These are phyloP conservation scores for Heterobasidion irregulare DNA, from an alignment of 1,284 basidiomycete species.

Conservation along the genomic window DNA sequence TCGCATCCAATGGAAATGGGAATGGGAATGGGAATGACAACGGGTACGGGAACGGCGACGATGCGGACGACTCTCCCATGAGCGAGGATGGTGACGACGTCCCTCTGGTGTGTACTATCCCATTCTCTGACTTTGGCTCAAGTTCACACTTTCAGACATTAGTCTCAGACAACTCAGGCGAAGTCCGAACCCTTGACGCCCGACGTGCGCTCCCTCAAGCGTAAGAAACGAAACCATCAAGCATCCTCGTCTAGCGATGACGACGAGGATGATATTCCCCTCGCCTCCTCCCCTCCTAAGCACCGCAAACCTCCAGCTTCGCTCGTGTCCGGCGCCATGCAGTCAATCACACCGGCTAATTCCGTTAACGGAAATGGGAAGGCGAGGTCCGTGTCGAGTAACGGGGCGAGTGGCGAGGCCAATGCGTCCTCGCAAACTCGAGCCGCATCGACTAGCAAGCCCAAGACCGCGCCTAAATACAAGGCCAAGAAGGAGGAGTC, in stretches of 20 bases:
- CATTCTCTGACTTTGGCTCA: slow-evolving; percentile 12
- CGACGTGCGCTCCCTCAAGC: slow-evolving; percentile 40
- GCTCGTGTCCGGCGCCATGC: slow-evolving; percentile 32
- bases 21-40: slow-evolving; percentile 18
- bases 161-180: slow-evolving; percentile 31
- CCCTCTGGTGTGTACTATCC: slow-evolving; percentile 48
- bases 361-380: slow-evolving; percentile 31
- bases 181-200: slow-evolving; percentile 39
- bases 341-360: slow-evolving; percentile 25
- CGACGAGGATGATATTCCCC: slow-evolving; percentile 65
- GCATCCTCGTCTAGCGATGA: slow-evolving; percentile 59
- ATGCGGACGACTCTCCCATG: slow-evolving; percentile 39
- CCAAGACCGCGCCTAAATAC: slow-evolving; percentile 44
- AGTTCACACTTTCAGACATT: slow-evolving; percentile 18
- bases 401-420: slow-evolving; percentile 22
- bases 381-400: slow-evolving; percentile 23
- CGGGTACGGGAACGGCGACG: slow-evolving; percentile 22
- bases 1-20: slow-evolving; percentile 29
- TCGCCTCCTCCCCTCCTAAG: slow-evolving; percentile 64
- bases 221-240: slow-evolving; percentile 40
- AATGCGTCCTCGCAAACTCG: slow-evolving; percentile 6
- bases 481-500: slow-evolving; percentile 55
- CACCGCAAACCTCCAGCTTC: slow-evolving; percentile 28
- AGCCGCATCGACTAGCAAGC: slow-evolving; percentile 12
- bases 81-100: slow-evolving; percentile 54